Conservation (phyloP, 2,329 filamentous ascomycete species). For the Monilinia laxa region DNA sequence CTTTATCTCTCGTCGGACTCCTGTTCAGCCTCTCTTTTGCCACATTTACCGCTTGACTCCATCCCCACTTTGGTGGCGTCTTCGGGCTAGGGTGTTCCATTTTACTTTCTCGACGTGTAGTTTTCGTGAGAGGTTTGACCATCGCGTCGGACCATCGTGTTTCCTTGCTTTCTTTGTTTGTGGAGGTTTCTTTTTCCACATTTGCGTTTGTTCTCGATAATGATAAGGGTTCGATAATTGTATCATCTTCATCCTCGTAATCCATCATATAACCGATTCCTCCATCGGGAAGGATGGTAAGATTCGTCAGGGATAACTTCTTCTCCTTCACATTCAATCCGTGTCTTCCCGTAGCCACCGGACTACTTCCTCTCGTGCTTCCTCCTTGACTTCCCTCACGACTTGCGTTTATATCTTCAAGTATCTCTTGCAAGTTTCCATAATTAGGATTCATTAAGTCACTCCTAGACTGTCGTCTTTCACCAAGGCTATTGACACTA, state of each 20-base stretch:
- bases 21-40: background rate
- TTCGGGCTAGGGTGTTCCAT: constrained; percentile 33
- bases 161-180: background rate
- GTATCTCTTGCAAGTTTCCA: constrained; percentile 12
- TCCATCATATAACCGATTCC: constrained; percentile 7
- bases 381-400: background rate
- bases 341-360: constrained; percentile 6
- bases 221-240: background rate
- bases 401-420: constrained; percentile 5
- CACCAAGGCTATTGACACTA: constrained; percentile 10
- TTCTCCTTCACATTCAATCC: constrained; percentile 20
- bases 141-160: constrained; percentile 31
- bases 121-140: constrained; percentile 24
- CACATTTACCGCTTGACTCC: constrained; percentile 16
- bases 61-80: constrained; percentile 28
- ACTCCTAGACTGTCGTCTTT: constrained; percentile 9
- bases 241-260: constrained; percentile 8
- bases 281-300: constrained; percentile 16
- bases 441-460: constrained; percentile 14
- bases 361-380: constrained; percentile 14
- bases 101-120: constrained; percentile 28
- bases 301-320: background rate
- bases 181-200: background rate
- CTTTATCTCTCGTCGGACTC: constrained; percentile 8
- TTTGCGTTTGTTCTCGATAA: background rate